phyloP scores from a whole-genome alignment of 2,329 filamentous ascomycete species.

The Amylocarpus encephaloides region DNA sequence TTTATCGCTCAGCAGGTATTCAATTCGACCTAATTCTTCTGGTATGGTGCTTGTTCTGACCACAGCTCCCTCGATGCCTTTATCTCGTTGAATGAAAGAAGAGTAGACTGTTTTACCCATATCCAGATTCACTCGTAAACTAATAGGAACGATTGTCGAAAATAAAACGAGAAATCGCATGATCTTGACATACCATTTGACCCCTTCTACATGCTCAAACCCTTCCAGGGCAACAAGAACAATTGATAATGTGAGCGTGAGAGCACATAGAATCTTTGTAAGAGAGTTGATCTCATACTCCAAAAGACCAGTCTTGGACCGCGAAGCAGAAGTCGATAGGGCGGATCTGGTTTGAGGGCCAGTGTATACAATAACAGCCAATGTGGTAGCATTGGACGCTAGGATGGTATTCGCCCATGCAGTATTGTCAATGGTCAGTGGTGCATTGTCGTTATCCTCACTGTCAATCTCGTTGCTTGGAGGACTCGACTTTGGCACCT shows the following conservation, averaged over 20 bases:
- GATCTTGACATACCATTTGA: slow-evolving; percentile 90
- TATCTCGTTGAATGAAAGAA: slow-evolving; percentile 87
- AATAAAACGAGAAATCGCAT: slow-evolving; percentile 98
- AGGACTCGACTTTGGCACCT: slow-evolving; percentile 28
- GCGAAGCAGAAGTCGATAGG: slow-evolving; percentile 82
- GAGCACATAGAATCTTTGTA: slow-evolving; percentile 87
- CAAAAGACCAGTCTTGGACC: slow-evolving; percentile 87
- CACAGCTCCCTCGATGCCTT: slow-evolving; percentile 83
- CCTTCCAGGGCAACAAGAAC: slow-evolving; percentile 83
- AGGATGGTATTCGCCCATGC: slow-evolving; percentile 98
- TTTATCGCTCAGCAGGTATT: slow-evolving; percentile 95
- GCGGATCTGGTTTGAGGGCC: slow-evolving; percentile 91
- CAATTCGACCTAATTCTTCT: slow-evolving; percentile 89
- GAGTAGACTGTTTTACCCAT: slow-evolving; percentile 97
- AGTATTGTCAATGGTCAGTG: slow-evolving; percentile 91
- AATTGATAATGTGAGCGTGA: slow-evolving; percentile 81
- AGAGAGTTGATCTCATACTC: slow-evolving; percentile 96
- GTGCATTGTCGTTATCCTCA: slow-evolving; percentile 48
- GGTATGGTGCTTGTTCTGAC: slow-evolving; percentile 97
- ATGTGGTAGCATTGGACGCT: slow-evolving; percentile 81
- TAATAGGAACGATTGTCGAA: slow-evolving; percentile 98
- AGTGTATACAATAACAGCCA: slow-evolving; percentile 90
- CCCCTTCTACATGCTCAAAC: slow-evolving; percentile 60
- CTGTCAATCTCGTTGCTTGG: slow-evolving; percentile 26
- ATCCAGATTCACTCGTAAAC: slow-evolving; percentile 90